Evolutionary conservation across 2,329 filamentous ascomycete genomes (phyloP), one percentile per base, ranked within the genome.

Genomic region (Cordyceps tenuipes): DNA sequence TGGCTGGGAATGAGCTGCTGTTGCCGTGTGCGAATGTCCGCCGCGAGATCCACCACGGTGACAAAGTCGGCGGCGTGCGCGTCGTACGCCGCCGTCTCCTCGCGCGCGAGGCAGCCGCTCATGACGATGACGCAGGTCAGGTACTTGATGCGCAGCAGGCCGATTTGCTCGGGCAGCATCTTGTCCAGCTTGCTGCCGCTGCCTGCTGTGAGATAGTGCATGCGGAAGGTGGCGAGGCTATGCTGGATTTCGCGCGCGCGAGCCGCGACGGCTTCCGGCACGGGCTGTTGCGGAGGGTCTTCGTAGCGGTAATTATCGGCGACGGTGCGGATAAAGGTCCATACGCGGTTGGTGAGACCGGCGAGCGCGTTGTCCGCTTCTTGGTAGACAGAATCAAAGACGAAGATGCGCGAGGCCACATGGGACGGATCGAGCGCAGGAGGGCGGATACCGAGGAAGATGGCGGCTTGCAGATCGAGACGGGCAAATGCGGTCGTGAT

Each of bases 81-180:
- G 29, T 64, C 63, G 47, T 56, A 63, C 8, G 60, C 44, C 8
- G 59, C 44, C 8, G 59, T 58, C 52, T 64, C 63, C 23, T 63
- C 61, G 10, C 51, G 39, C n/a, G 61, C 59, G 3, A 64, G 46
- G 13, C 61, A 60, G 13, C 54, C 59, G 47, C 62, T 58, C 34
- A 60, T 47, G 44, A 59, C 51, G 39, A 63, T 41, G 15, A 62
- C 41, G 13, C 61, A 60, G 1, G 59, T 54, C 12, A 64, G 57
- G 52, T 57, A 57, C 19, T 62, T 63, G 46, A 64, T 56, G 21
- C 57, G 61, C 23, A 64, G 61, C 43, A 61, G 53, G 10, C 62
- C 29, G 15, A 5, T 57, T 19, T 62, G 59, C 17, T 54, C 23
- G 19, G 46, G 46, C n/a, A 55, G 51, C 52, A 59, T 60, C 55